phyloP scores from a whole-genome alignment of 2,329 filamentous ascomycete genomes.

The Calonectria honghensis region DNA sequence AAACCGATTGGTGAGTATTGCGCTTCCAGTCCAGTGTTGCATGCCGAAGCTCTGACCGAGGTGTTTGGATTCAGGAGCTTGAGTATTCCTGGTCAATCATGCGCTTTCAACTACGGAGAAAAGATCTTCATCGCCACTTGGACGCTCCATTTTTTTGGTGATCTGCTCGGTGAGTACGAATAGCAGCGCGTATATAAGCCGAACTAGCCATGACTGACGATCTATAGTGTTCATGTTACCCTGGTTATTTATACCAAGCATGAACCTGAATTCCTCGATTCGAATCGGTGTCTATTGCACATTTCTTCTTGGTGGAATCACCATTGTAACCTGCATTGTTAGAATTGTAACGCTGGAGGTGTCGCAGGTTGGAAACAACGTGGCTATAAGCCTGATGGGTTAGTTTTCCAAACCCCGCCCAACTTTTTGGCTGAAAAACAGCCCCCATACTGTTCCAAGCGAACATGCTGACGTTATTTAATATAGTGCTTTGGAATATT shows the following conservation, averaged over 20 bases:
- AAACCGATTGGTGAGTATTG: constrained; percentile 29
- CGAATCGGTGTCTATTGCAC: constrained; percentile 35
- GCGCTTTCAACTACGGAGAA: constrained; percentile 16
- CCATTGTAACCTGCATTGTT: constrained; percentile 47
- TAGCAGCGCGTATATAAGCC: no score
- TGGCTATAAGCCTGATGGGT: constrained; percentile 47
- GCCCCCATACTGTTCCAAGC: no score
- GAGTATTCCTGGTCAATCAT: not conserved
- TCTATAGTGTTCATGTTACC: constrained; percentile 27
- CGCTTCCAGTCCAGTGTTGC: no score
- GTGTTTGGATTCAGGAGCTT: not conserved
- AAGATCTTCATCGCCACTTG: constrained; percentile 10
- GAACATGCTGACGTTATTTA: not conserved
- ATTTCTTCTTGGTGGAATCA: constrained; percentile 47
- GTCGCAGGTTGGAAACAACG: not conserved
- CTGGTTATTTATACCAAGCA: constrained; percentile 27
- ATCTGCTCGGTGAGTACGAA: constrained; percentile 18
- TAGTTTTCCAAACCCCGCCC: not conserved
- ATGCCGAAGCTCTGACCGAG: not conserved
- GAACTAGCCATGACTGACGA: not conserved
- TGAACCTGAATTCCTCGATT: not conserved
- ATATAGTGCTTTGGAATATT: constrained; percentile 46
- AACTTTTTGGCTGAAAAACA: no score
- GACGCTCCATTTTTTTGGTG: constrained; percentile 26
- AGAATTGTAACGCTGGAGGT: constrained; percentile 46